Percentiles rank a stretch among this genome's conserved stretches.
These are phyloP conservation scores for Luffa aegyptiaca DNA, from an alignment of 306 rosid genomes.

Conservation along the genomic window DNA sequence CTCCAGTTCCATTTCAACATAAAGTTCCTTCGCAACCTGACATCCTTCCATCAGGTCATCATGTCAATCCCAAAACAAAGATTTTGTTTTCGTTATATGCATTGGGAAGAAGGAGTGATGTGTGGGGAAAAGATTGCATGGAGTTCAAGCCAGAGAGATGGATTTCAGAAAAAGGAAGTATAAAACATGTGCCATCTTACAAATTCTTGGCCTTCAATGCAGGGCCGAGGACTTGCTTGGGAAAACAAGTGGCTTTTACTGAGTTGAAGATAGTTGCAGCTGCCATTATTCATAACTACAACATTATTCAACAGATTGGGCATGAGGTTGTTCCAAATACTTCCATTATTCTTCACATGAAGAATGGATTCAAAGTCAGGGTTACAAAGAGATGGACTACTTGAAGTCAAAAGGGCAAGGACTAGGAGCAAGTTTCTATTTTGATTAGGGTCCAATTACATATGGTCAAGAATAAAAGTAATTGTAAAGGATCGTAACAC, in stretches of 20 bases:
- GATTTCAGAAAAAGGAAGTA: constrained; percentile 25
- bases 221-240: constrained; percentile 48
- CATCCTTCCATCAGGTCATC: constrained; percentile 34
- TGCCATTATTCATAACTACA: constrained; percentile 22
- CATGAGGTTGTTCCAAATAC: constrained; percentile 2
- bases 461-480: neutral
- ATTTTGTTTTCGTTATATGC: constrained; percentile 25
- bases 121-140: constrained; percentile 41
- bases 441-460: neutral
- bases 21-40: constrained; percentile 16
- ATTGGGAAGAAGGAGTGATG: constrained; percentile 39
- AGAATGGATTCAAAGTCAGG: constrained; percentile 10
- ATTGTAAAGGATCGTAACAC: neutral
- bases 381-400: neutral
- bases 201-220: constrained; percentile 31
- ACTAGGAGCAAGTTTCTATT: neutral
- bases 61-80: constrained; percentile 2
- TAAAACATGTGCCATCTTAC: constrained; percentile 24
- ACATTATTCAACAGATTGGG: constrained; percentile 15
- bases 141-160: constrained; percentile 60
- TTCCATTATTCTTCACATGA: constrained; percentile 14
- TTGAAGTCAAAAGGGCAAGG: neutral
- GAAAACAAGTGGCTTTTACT: constrained; percentile 27
- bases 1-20: constrained; percentile 30
- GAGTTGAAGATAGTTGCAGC: constrained; percentile 32